Percentiles rank a stretch among this genome's conserved stretches.
phyloP scores from a whole-genome alignment of 192 early-diverging fungal genomes.

The Coemansia sp. region DNA sequence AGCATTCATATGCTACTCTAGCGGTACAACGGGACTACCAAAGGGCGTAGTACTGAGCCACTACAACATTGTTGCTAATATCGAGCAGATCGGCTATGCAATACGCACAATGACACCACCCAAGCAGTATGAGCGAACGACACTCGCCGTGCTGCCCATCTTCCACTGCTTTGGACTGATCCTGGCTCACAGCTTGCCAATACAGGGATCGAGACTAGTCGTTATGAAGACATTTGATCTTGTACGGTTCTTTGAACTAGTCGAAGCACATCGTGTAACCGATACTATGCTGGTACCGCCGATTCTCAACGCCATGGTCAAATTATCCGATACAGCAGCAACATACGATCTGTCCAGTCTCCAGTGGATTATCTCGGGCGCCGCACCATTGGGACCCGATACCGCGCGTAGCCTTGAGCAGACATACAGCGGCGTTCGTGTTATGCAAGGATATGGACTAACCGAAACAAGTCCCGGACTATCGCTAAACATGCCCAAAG shows the following conservation, averaged over 20 bases:
- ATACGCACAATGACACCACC: conserved; percentile 25
- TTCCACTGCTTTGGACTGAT: conserved; percentile 72
- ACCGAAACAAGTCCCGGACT: conserved; percentile 59
- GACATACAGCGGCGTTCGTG: conserved; percentile 40
- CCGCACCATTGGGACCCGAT: conserved; percentile 75
- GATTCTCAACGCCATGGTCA: conserved; percentile 70
- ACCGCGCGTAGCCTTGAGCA: conserved; percentile 58
- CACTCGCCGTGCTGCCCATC: conserved; percentile 64
- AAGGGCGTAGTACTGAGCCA: conserved; percentile 73
- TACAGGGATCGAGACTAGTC: conserved; percentile 56
- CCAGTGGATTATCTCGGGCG: conserved; percentile 69
- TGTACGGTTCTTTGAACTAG: conserved; percentile 58
- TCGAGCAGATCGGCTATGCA: conserved; percentile 55
- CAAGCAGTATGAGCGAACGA: conserved; percentile 38
- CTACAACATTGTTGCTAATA: conserved; percentile 70
- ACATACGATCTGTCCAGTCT: conserved; percentile 72
- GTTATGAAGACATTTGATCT: conserved; percentile 77
- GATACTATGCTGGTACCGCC: conserved; percentile 71
- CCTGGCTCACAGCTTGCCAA: conserved; percentile 36
- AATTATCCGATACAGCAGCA: conserved; percentile 67
- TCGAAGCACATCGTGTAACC: conserved; percentile 71
- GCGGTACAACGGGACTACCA: conserved; percentile 71
- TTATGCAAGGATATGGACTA: conserved; percentile 70
- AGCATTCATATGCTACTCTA: conserved; percentile 72
- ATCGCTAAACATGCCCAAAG: conserved; percentile 37